Evolutionary conservation across 495 filamentous ascomycete species (phyloP).

Genomic region (Penicillium fimorum): DNA sequence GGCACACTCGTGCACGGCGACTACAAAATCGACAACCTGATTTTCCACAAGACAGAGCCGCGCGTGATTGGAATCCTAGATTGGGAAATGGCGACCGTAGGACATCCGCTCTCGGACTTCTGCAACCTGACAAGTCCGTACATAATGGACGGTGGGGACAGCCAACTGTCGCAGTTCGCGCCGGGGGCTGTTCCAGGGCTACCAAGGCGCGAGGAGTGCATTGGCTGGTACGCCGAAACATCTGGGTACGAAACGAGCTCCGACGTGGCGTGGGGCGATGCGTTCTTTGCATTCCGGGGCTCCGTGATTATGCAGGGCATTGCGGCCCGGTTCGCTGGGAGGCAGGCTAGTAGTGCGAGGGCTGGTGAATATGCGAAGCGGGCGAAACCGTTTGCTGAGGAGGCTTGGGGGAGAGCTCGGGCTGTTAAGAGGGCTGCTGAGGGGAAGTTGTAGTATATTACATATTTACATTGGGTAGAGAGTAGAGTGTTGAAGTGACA

Average conservation of each 20-base stretch:
- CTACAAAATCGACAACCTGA: constrained; percentile 97
- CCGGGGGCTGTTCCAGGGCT: constrained; percentile 66
- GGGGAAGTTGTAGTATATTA: constrained; percentile 49
- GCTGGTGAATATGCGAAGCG: constrained; percentile 68
- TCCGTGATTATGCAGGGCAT: constrained; percentile 93
- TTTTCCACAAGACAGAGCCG: constrained; percentile 87
- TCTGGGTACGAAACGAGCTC: constrained; percentile 64
- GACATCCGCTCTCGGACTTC: constrained; percentile 88
- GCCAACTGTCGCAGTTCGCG: constrained; percentile 51
- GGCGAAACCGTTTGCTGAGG: constrained; percentile 63
- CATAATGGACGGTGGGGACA: constrained; percentile 45
- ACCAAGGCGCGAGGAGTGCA: constrained; percentile 65
- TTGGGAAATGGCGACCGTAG: constrained; percentile 97
- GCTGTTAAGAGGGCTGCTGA: constrained; percentile 40
- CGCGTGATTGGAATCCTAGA: constrained; percentile 90
- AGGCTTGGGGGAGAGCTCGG: constrained; percentile 69
- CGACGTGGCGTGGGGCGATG: constrained; percentile 60
- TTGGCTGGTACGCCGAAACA: constrained; percentile 73
- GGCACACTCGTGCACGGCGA: constrained; percentile 87
- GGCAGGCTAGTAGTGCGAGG: constrained; percentile 87
- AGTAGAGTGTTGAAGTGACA: neutral
- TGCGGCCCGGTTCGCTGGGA: constrained; percentile 73
- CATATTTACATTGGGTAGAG: neutral
- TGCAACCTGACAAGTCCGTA: constrained; percentile 76
- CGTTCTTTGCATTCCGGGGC: constrained; percentile 63